Evolutionary conservation across 2,329 filamentous ascomycete genomes (phyloP), one percentile per base, ranked within the genome.

Genomic region (Grosmannia serpens): DNA sequence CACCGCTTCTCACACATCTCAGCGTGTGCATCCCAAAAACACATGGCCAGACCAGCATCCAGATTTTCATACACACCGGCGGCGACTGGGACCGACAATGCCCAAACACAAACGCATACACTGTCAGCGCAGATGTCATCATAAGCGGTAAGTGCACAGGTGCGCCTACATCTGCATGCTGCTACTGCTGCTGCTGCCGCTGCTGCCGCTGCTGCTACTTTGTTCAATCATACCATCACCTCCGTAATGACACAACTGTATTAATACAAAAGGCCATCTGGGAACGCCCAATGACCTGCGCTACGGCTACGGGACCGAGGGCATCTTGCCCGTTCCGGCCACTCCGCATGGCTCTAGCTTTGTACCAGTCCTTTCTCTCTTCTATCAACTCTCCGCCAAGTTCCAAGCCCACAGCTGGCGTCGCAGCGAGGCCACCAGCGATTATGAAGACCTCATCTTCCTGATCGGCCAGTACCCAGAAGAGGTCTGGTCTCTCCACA

Each of bases 21-120:
- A 63, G 62, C 2, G 26, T 63, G 22, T 62, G 59, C 47, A 44
- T 63, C 24, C 62, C 60, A 4, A 54, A 52, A 20, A 53, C 54
- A 10, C 59, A 62, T 44, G 60, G 58, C n/a, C 41, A 27, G 8
- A 61, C 57, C 27, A 51, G 53, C 41, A 61, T 62, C 27, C 60
- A 63, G 54, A 58, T 62, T 4, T 63, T 63, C 49, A 53, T 61
- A 11, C 52, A 61, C 41, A 62, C 59, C 15, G 62, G 62, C 29
- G 55, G 60, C 38, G 29, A 17, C n/a, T 62, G 57, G 60, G 62
- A 63, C 15, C 46, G 35, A 24, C 41, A 41, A 3, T 41, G 22
- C 22, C 58, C 53, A 38, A 46, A 54, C 29, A 50, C 53, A 2
- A 22, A 20, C 20, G 15, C 24, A 11, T 59, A 47, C 33, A 56